Evolutionary conservation across 1,139 yeast species (phyloP).

Genomic region (Pichia kudriavzevii): DNA sequence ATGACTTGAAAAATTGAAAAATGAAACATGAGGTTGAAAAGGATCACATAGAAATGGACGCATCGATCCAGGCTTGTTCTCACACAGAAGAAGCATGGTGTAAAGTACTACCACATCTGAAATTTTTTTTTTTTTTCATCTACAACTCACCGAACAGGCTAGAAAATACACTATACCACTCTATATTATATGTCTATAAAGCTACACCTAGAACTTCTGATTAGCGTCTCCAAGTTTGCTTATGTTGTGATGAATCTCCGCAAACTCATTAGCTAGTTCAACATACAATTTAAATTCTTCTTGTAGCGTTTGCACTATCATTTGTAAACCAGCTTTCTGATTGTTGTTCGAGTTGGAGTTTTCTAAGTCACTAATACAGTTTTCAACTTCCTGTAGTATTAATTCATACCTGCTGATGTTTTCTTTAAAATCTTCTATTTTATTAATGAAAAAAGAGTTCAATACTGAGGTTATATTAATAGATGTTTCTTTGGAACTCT

Average conservation of each 20-base stretch:
- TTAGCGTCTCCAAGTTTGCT: slow-evolving; percentile 26
- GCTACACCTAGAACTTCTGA: slow-evolving; percentile 15
- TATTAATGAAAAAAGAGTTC: slow-evolving; percentile 46
- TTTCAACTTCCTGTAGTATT: slow-evolving; percentile 63
- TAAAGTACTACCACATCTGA: no score
- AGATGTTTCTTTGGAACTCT: slow-evolving; percentile 16
- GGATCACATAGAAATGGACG: no score
- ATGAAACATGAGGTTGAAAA: neutral
- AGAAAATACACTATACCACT: no score
- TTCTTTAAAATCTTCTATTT: slow-evolving; percentile 42
- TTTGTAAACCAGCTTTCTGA: slow-evolving; percentile 43
- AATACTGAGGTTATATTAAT: slow-evolving; percentile 29
- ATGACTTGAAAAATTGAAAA: neutral
- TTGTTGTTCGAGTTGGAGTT: slow-evolving; percentile 27
- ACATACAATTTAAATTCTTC: slow-evolving; percentile 81
- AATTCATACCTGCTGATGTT: slow-evolving; percentile 63
- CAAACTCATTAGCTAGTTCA: slow-evolving; percentile 86
- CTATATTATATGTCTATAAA: no score
- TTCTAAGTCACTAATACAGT: slow-evolving; percentile 67
- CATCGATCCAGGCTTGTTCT: no score
- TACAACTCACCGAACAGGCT: no score
- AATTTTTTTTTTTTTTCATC: no score
- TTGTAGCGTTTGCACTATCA: slow-evolving; percentile 58
- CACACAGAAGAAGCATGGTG: no score
- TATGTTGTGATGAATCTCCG: slow-evolving; percentile 77